phyloP scores from a whole-genome alignment of 2,329 filamentous ascomycete genomes.

The Penicillium hesseltinei region DNA sequence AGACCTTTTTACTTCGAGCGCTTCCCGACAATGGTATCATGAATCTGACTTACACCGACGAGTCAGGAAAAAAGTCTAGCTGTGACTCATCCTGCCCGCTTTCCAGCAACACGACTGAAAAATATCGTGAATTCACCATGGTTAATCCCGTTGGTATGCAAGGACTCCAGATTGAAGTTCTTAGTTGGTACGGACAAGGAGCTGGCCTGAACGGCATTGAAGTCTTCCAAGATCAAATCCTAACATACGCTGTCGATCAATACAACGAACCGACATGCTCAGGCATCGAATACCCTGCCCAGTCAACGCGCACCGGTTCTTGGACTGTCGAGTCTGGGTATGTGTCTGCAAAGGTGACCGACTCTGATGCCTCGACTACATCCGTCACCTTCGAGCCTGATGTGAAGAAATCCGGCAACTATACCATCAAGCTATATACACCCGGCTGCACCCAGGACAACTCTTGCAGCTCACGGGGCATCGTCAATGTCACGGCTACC shows the following conservation, averaged over 20 bases:
- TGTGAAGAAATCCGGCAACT: constrained; percentile 85
- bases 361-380: constrained; percentile 57
- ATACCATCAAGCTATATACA: constrained; percentile 86
- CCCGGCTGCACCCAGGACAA: constrained; percentile 82
- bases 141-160: constrained; percentile 87
- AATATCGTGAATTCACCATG: constrained; percentile 87
- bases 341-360: constrained; percentile 65
- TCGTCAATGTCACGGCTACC: constrained; percentile 74
- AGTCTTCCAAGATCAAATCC: constrained; percentile 81
- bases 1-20: constrained; percentile 82
- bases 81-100: constrained; percentile 88
- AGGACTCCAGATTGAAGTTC: constrained; percentile 79
- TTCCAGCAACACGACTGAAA: constrained; percentile 62
- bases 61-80: constrained; percentile 62
- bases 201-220: constrained; percentile 84
- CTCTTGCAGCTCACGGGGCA: constrained; percentile 72
- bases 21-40: constrained; percentile 88
- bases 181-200: constrained; percentile 80
- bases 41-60: constrained; percentile 88
- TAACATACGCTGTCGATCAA: constrained; percentile 75
- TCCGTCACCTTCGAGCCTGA: constrained; percentile 71
- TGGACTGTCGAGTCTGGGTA: constrained; percentile 76
- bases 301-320: constrained; percentile 66
- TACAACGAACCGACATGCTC: constrained; percentile 89
- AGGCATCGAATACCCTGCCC: constrained; percentile 62